Percentiles rank a stretch among this genome's conserved stretches.
These are phyloP conservation scores for Avena atlantica DNA, from an alignment of 176 grass and related monocot species.

Conservation along the genomic window DNA sequence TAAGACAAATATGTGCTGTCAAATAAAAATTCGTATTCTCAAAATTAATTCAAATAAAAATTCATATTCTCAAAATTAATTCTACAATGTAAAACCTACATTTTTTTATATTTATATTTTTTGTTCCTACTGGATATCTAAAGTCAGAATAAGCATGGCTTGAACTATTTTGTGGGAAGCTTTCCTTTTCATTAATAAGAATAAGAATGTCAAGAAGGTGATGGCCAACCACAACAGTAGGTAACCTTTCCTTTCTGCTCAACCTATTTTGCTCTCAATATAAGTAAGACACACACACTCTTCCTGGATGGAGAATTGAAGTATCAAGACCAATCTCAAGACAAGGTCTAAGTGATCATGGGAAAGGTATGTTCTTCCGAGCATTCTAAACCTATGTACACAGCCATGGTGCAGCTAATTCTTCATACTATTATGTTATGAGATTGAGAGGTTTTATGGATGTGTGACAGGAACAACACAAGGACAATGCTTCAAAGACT, in stretches of 20 bases:
- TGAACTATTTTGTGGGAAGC: background rate
- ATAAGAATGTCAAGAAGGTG: conserved; percentile 37
- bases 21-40: background rate
- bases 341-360: conserved; percentile 33
- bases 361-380: conserved; percentile 22
- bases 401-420: background rate
- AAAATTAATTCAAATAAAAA: background rate
- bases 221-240: conserved; percentile 39
- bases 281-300: background rate
- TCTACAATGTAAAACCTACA: conserved; percentile 2
- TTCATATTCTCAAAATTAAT: background rate
- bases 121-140: background rate
- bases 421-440: background rate
- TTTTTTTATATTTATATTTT: background rate
- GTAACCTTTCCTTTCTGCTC: background rate
- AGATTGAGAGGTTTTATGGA: conserved; percentile 15
- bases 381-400: background rate
- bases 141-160: conserved; percentile 24
- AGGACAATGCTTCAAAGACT: background rate
- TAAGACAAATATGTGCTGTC: background rate
- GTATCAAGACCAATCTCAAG: background rate
- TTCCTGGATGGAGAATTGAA: conserved; percentile 17
- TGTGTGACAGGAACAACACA: conserved; percentile 15
- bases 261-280: too few relatives aligned
- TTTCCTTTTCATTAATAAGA: background rate